Evolutionary conservation across 2,329 filamentous ascomycete genomes (phyloP).

Genomic region (Apiospora aurea): DNA sequence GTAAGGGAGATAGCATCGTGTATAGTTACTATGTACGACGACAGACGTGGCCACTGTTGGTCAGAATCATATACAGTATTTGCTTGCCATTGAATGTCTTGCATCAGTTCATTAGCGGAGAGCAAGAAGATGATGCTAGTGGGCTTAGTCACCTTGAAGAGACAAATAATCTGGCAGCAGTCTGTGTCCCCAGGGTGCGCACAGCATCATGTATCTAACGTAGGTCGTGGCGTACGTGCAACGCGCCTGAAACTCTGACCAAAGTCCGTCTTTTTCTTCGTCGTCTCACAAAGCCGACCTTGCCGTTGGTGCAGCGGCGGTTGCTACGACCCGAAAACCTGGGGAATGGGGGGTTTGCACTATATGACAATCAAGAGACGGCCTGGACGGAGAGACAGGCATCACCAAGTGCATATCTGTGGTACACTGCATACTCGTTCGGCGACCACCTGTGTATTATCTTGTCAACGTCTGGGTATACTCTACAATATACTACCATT

Average conservation of each 20-base stretch:
- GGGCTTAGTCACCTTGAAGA: too few species aligned
- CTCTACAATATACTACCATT: background rate
- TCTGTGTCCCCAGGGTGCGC: background rate
- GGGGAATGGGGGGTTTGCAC: background rate
- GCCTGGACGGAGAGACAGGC: too few species aligned
- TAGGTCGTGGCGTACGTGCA: background rate
- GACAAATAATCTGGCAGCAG: background rate
- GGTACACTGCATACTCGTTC: background rate
- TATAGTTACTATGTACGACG: background rate
- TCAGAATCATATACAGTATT: background rate
- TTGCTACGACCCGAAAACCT: background rate
- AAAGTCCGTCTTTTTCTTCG: background rate
- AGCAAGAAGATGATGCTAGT: background rate
- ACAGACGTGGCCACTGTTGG: background rate
- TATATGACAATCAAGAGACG: background rate
- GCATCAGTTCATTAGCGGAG: background rate
- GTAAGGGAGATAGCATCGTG: background rate
- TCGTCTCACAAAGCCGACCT: background rate
- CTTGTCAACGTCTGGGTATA: background rate
- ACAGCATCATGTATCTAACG: background rate
- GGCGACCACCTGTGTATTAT: background rate
- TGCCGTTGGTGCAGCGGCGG: background rate
- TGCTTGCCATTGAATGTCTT: background rate
- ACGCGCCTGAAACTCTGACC: background rate
- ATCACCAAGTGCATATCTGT: background rate